Evolutionary conservation across 2,329 filamentous ascomycete genomes (phyloP).

Genomic region (Paraconiothyrium brasiliense): DNA sequence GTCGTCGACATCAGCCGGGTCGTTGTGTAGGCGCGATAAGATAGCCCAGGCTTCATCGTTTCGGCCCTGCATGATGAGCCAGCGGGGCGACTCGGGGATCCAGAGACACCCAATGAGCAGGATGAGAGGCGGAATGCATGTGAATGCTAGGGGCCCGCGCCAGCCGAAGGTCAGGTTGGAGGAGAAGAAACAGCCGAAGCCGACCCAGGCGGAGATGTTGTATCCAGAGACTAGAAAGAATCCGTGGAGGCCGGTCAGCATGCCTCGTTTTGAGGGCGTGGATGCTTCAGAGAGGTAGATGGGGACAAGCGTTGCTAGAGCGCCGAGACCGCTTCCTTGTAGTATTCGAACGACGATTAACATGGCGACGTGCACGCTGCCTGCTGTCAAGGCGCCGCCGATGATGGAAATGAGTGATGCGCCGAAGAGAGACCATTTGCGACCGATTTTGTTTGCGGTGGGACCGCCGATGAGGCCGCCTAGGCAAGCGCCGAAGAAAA

Average conservation of each 20-base stretch:
- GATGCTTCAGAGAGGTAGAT: constrained; percentile 39
- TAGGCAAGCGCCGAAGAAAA: constrained; percentile 27
- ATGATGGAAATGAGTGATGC: constrained; percentile 23
- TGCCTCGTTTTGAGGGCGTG: constrained; percentile 33
- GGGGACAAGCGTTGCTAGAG: constrained; percentile 32
- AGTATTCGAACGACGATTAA: constrained; percentile 36
- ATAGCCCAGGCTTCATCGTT: constrained; percentile 58
- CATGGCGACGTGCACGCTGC: constrained; percentile 37
- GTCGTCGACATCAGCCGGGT: constrained; percentile 30
- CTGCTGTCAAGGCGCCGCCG: constrained; percentile 30
- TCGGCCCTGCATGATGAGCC: constrained; percentile 64
- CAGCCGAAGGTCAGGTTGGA: constrained; percentile 48
- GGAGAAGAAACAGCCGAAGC: constrained; percentile 39
- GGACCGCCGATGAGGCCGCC: constrained; percentile 19
- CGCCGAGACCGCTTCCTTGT: constrained; percentile 32
- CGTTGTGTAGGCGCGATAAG: constrained; percentile 25
- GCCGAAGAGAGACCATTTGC: constrained; percentile 21
- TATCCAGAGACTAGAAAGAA: constrained; percentile 38
- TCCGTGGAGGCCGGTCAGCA: constrained; percentile 36
- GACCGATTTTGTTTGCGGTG: constrained; percentile 24
- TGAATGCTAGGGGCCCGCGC: constrained; percentile 39
- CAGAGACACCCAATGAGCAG: constrained; percentile 55
- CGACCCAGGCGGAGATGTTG: constrained; percentile 51
- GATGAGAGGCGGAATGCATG: constrained; percentile 59
- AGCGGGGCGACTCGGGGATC: constrained; percentile 59